Percentiles rank a stretch among this genome's conserved stretches.
phyloP scores from a whole-genome alignment of 768 basidiomycete species.

The Agaricus subrufescens region DNA sequence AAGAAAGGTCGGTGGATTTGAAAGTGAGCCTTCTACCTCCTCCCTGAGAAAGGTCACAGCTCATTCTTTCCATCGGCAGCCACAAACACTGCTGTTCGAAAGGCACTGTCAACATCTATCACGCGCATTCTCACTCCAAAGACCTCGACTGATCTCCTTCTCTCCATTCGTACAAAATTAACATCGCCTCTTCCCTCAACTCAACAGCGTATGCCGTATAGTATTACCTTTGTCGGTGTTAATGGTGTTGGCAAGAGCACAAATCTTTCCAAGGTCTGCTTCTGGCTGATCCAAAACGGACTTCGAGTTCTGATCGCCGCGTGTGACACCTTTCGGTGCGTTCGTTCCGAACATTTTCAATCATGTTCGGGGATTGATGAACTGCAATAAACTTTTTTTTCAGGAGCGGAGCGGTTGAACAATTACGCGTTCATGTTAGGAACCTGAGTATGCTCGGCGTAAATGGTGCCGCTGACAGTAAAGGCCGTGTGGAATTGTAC shows the following conservation, averaged over 20 bases:
- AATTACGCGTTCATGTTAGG: conserved; percentile 92
- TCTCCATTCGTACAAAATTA: conserved; percentile 88
- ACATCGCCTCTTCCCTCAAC: conserved; percentile 68
- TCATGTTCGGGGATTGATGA: neutral
- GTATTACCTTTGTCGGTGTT: conserved; percentile 95
- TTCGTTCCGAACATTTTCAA: conserved; percentile 6
- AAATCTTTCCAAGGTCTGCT: conserved; percentile 96
- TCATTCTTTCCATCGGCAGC: conserved; percentile 36
- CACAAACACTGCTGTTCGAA: conserved; percentile 77
- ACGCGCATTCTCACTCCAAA: conserved; percentile 95
- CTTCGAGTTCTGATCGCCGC: conserved; percentile 93
- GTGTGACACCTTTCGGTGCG: conserved; percentile 92
- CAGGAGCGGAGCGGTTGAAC: conserved; percentile 96
- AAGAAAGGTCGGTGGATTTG: conserved; percentile 86
- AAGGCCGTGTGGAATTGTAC: conserved; percentile 84
- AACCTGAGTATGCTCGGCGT: conserved; percentile 84
- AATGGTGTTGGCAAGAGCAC: conserved; percentile 99
- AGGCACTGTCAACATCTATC: conserved; percentile 79
- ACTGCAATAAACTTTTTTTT: neutral
- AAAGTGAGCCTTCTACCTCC: conserved; percentile 49
- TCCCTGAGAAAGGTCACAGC: conserved; percentile 9
- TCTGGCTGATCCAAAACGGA: conserved; percentile 97
- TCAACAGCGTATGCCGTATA: conserved; percentile 81
- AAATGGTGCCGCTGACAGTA: conserved; percentile 63
- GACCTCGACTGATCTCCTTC: conserved; percentile 91